These are phyloP conservation scores for Cystobasidium slooffiae DNA, from an alignment of 1,284 basidiomycete genomes.

Conservation along the genomic window DNA sequence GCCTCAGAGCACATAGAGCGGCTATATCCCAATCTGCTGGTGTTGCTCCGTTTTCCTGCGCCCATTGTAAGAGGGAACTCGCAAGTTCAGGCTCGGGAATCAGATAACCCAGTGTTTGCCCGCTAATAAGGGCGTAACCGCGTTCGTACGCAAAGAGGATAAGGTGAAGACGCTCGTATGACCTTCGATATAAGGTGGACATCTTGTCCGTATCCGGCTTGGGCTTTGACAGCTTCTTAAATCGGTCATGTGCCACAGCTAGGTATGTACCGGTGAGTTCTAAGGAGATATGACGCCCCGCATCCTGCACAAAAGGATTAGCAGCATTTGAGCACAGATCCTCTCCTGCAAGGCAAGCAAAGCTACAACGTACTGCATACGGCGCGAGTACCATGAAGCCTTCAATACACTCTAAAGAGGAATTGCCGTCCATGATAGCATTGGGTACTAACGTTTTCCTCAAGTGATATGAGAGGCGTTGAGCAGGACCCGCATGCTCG, in stretches of 20 bases:
- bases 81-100: conserved; percentile 25
- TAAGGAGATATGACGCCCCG: conserved; percentile 21
- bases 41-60: conserved; percentile 3
- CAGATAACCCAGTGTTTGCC: conserved; percentile 11
- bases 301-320: conserved; percentile 11
- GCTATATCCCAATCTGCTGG: conserved; percentile 17
- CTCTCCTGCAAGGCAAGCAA: background rate
- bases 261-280: conserved; percentile 33
- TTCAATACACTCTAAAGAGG: conserved; percentile 11
- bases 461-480: conserved; percentile 21
- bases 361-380: conserved; percentile 3
- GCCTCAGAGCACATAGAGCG: conserved; percentile 13
- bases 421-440: conserved; percentile 16
- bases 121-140: conserved; percentile 23
- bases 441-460: conserved; percentile 10
- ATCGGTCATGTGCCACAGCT: conserved; percentile 16
- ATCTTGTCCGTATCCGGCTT: background rate
- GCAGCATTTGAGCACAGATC: background rate
- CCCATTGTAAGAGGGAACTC: conserved; percentile 18
- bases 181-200: background rate
- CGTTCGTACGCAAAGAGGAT: conserved; percentile 33
- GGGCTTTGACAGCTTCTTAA: background rate
- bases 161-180: conserved; percentile 25
- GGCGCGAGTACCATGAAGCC: conserved; percentile 21
- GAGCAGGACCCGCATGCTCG: conserved; percentile 11